phyloP scores from a whole-genome alignment of 805 yeast species.

The Schwanniomyces vanrijiae region DNA sequence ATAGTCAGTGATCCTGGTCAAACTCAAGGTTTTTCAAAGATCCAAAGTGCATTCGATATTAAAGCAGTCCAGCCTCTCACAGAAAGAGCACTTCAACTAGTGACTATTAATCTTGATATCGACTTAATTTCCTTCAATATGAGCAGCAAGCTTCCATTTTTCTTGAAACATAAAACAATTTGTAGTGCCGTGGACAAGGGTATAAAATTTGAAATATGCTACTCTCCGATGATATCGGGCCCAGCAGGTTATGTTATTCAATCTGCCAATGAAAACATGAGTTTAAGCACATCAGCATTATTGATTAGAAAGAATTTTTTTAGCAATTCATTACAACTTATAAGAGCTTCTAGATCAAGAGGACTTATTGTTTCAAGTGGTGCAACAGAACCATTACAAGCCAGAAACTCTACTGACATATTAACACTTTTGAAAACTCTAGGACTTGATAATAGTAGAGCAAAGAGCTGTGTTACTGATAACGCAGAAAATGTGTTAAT shows the following conservation, averaged over 20 bases:
- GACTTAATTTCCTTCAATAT: slow-evolving; percentile 79
- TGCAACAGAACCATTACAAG: slow-evolving; percentile 52
- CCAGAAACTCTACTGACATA: slow-evolving; percentile 70
- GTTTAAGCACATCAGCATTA: slow-evolving; percentile 22
- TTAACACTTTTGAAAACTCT: slow-evolving; percentile 62
- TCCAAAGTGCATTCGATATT: slow-evolving; percentile 62
- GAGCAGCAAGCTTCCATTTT: slow-evolving; percentile 65
- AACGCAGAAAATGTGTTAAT: slow-evolving; percentile 65
- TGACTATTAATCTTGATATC: slow-evolving; percentile 73
- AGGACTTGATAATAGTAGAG: slow-evolving; percentile 67
- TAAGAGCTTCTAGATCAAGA: slow-evolving; percentile 77
- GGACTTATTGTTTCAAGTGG: slow-evolving; percentile 84
- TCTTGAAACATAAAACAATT: slow-evolving; percentile 77
- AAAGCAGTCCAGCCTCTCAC: slow-evolving; percentile 78
- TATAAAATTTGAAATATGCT: slow-evolving; percentile 75
- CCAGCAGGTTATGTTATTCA: slow-evolving; percentile 25
- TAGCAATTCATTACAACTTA: slow-evolving; percentile 67
- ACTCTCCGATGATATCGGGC: slow-evolving; percentile 52
- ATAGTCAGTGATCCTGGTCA: slow-evolving; percentile 76
- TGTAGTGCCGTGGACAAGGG: slow-evolving; percentile 86
- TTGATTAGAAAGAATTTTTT: slow-evolving; percentile 61
- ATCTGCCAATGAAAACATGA: slow-evolving; percentile 15
- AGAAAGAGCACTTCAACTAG: slow-evolving; percentile 75
- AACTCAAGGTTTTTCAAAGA: slow-evolving; percentile 58
- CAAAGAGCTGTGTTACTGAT: slow-evolving; percentile 57